Base-by-base conservation (phyloP, 2,329 filamentous ascomycete genomes). In the Aspergillus sojae region DNA sequence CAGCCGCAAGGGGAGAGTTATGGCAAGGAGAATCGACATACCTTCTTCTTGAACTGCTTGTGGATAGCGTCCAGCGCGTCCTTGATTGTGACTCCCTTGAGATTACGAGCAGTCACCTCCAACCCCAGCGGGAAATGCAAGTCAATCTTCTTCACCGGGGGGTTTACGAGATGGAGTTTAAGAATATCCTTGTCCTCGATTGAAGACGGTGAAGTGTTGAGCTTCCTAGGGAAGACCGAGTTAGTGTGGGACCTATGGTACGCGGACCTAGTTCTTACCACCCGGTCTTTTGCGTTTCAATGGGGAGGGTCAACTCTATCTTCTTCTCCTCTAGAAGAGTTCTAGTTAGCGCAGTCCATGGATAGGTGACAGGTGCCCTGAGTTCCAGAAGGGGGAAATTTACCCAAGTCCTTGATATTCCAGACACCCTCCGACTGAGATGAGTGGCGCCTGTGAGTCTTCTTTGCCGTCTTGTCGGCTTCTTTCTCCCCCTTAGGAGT, bases 21-120 rank as follows among this genome's bases (percentile, higher is more conserved):
- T 14, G n/a, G 10, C 5, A n/a, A 21, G 5, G 52, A 50, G 5
- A 52, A 23, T 30, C 21, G 12, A 79, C 88, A 72, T 81, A 94
- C 94, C 87, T 94, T 91, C 88, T 97, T 97, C 87, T 96, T 96
- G 85, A 92, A 96, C 72, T 91, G 88, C 85, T 97, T 97, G 86
- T 97, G 85, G 81, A 98, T 97, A 74, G 93, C 94, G 79, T 97
- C 94, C 78, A 97, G 78, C 63, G 93, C 93, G 80, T 98, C 94
- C 85, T 97, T 97, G 85, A 98, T 94, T 62, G 94, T 98, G 70
- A 98, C 93, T 62, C 94, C 94, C 80, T 94, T 94, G 72, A 94
- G 83, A 81, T 97, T 98, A 75, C 94, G 88, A 75, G 93, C 94
- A 36, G 91, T 92, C 70, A 97, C 91, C 75, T 94, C 89, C 61